These are phyloP conservation scores for Phanerodontia chrysosporium DNA, from an alignment of 768 basidiomycete genomes.

Conservation along the genomic window DNA sequence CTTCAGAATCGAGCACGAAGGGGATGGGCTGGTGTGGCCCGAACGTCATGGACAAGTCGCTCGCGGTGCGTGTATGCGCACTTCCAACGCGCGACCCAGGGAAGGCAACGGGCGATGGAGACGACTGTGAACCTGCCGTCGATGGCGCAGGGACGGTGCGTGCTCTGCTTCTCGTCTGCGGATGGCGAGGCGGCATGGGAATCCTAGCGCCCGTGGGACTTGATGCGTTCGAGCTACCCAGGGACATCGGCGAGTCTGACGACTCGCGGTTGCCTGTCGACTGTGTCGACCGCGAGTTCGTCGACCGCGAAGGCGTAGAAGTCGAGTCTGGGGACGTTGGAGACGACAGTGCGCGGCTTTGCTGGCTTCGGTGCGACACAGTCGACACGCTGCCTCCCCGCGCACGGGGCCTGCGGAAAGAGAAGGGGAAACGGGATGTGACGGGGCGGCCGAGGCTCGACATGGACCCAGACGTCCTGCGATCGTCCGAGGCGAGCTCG, in stretches of 20 bases:
- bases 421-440: conserved; percentile 65
- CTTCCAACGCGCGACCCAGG: conserved; percentile 23
- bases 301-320: conserved; percentile 16
- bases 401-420: conserved; percentile 47
- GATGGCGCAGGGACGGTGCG: conserved; percentile 33
- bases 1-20: conserved; percentile 21
- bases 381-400: conserved; percentile 40
- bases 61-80: conserved; percentile 23
- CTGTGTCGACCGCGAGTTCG: conserved; percentile 34
- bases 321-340: background rate
- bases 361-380: conserved; percentile 22
- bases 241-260: conserved; percentile 53
- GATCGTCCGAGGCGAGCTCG: conserved; percentile 46
- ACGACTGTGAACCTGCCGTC: conserved; percentile 24
- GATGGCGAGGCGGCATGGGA: conserved; percentile 48
- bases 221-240: conserved; percentile 25
- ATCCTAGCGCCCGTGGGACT: conserved; percentile 29
- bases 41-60: conserved; percentile 20
- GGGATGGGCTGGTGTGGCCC: conserved; percentile 21
- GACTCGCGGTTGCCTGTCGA: conserved; percentile 64
- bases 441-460: conserved; percentile 81
- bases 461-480: conserved; percentile 75
- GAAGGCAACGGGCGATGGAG: conserved; percentile 30
- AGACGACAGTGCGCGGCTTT: background rate
- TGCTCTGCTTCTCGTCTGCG: conserved; percentile 35